phyloP scores from a whole-genome alignment of 192 early-diverging fungal genomes.

The Haplosporangium gracile region DNA sequence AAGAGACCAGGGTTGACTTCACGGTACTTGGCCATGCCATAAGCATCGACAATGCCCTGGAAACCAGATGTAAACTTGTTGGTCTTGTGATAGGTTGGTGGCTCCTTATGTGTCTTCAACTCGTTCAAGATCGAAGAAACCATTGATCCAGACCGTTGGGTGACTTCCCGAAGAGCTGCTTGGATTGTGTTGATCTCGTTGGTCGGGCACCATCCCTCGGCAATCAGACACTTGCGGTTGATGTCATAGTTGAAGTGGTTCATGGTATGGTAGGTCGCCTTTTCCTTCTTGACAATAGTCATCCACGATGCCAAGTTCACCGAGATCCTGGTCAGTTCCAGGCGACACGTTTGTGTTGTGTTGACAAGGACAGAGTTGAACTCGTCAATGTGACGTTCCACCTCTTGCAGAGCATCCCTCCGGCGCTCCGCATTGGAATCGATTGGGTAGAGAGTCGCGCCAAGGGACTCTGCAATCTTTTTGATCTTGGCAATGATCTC shows the following conservation, averaged over 20 bases:
- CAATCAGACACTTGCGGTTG: slow-evolving; percentile 93
- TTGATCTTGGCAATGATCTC: slow-evolving; percentile 90
- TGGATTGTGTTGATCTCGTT: slow-evolving; percentile 85
- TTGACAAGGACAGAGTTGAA: slow-evolving; percentile 84
- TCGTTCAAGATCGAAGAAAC: slow-evolving; percentile 90
- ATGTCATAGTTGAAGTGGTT: slow-evolving; percentile 95
- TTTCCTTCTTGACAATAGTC: slow-evolving; percentile 94
- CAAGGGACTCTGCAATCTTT: slow-evolving; percentile 95
- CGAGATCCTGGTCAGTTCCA: slow-evolving; percentile 88
- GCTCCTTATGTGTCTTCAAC: slow-evolving; percentile 85
- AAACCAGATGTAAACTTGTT: slow-evolving; percentile 97
- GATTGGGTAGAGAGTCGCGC: slow-evolving; percentile 93
- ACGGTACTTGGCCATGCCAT: slow-evolving; percentile 94
- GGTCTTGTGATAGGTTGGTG: slow-evolving; percentile 94
- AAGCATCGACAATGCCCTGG: slow-evolving; percentile 96
- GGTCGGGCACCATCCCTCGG: slow-evolving; percentile 98
- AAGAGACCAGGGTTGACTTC: slow-evolving; percentile 99
- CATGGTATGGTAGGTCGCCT: slow-evolving; percentile 96
- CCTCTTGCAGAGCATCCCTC: slow-evolving; percentile 81
- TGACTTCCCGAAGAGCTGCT: slow-evolving; percentile 84
- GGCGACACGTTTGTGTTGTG: slow-evolving; percentile 83
- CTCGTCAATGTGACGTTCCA: slow-evolving; percentile 90
- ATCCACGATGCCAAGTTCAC: slow-evolving; percentile 90
- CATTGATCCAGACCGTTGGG: slow-evolving; percentile 78
- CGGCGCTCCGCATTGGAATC: slow-evolving; percentile 87